Percentiles rank a stretch among this genome's conserved stretches.
Evolutionary conservation across 2,329 filamentous ascomycete species (phyloP).

Genomic region (Stemphylium beticola): DNA sequence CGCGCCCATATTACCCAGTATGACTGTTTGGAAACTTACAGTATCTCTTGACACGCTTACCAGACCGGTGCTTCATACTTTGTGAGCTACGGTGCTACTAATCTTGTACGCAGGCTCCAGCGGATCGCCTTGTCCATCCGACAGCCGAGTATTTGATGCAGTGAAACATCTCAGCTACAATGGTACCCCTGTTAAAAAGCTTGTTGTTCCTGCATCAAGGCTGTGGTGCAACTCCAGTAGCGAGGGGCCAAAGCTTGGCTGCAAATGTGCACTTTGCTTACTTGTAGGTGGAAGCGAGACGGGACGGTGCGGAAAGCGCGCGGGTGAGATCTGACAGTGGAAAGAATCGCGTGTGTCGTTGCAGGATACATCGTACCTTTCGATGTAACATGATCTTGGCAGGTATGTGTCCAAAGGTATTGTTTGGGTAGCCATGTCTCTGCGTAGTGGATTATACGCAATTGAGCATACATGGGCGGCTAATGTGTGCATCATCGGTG

Average conservation of each 20-base stretch:
- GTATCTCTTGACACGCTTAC: no score
- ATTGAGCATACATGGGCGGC: background rate
- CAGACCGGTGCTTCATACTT: no score
- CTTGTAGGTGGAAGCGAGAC: slow-evolving; percentile 2
- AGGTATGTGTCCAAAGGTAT: background rate
- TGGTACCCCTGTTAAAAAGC: slow-evolving; percentile 8
- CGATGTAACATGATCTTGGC: background rate
- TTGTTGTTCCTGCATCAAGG: slow-evolving; percentile 9
- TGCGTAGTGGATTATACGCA: background rate
- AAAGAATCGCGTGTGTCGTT: background rate
- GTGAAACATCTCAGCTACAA: slow-evolving; percentile 10
- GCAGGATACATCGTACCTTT: no score
- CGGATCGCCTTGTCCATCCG: background rate
- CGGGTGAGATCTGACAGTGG: background rate
- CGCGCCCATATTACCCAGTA: no score
- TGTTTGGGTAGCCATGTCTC: background rate
- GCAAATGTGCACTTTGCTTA: slow-evolving; percentile 2
- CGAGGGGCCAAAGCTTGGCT: background rate
- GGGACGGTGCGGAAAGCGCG: slow-evolving; percentile 1
- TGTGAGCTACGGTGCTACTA: no score
- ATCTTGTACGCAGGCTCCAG: no score
- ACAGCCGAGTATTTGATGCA: background rate
- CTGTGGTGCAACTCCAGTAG: background rate
- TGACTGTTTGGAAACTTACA: no score
- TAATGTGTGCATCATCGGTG: background rate